phyloP scores from a whole-genome alignment of 2,329 filamentous ascomycete genomes.

The Blastomyces silverae region DNA sequence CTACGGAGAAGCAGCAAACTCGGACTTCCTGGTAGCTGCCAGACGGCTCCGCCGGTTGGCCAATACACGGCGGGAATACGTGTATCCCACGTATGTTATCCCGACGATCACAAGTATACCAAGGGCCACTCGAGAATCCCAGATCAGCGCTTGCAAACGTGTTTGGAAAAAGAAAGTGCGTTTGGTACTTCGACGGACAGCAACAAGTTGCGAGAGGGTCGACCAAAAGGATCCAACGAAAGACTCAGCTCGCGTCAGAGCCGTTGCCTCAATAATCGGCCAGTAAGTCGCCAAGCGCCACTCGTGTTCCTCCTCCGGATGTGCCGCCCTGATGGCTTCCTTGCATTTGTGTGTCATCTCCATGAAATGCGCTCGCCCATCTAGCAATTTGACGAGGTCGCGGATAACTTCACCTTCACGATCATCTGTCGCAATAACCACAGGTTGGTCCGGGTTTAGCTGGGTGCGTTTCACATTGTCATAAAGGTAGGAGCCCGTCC shows the following conservation, averaged over 20 bases:
- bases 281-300: slow-evolving; percentile 13
- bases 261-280: slow-evolving; percentile 14
- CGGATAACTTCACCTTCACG: slow-evolving; percentile 6
- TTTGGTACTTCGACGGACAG: slow-evolving; percentile 5
- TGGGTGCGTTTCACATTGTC: slow-evolving; percentile 11
- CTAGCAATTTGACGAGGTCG: slow-evolving; percentile 4
- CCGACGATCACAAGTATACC: not conserved
- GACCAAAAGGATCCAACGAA: slow-evolving; percentile 15
- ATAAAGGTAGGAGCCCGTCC: slow-evolving; percentile 13
- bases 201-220: slow-evolving; percentile 13
- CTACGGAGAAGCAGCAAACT: slow-evolving; percentile 11
- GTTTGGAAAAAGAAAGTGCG: slow-evolving; percentile 14
- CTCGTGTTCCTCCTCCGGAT: slow-evolving; percentile 12
- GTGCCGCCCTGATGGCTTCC: not conserved
- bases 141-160: slow-evolving; percentile 10
- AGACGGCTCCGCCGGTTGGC: slow-evolving; percentile 9
- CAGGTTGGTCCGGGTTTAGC: slow-evolving; percentile 6
- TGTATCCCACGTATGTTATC: slow-evolving; percentile 2
- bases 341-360: slow-evolving; percentile 13
- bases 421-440: slow-evolving; percentile 14
- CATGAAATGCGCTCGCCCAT: slow-evolving; percentile 12
- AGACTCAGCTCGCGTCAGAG: slow-evolving; percentile 8
- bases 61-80: slow-evolving; percentile 1
- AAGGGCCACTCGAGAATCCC: slow-evolving; percentile 8
- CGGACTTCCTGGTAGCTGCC: slow-evolving; percentile 10